A percentile compares a stretch with the other conserved stretches of the same genome.
phyloP scores from a whole-genome alignment of 106 monocot species.

The Allium fistulosum region DNA sequence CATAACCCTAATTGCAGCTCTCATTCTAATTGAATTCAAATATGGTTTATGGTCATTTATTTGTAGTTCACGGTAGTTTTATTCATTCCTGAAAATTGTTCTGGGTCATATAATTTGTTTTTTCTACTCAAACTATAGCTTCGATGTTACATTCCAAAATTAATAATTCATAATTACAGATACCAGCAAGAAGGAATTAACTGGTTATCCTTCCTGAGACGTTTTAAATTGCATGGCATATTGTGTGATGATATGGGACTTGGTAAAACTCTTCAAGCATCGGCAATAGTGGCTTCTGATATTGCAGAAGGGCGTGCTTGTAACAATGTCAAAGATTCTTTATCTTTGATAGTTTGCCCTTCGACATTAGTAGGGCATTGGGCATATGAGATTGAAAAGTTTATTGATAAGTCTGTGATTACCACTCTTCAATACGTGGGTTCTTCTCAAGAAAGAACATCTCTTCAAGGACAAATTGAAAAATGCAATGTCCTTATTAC shows the following conservation, averaged over 20 bases:
- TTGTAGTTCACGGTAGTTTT: not conserved
- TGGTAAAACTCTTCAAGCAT: slow-evolving; percentile 98
- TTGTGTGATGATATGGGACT: slow-evolving; percentile 99
- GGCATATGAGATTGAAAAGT: slow-evolving; percentile 98
- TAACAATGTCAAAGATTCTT: slow-evolving; percentile 26
- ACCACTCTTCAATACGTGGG: slow-evolving; percentile 77
- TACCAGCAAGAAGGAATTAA: slow-evolving; percentile 99
- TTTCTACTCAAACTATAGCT: not conserved
- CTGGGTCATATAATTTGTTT: not conserved
- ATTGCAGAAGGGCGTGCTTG: slow-evolving; percentile 50
- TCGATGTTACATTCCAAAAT: no score
- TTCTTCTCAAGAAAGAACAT: slow-evolving; percentile 61
- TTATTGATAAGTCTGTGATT: slow-evolving; percentile 71
- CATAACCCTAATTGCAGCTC: not conserved
- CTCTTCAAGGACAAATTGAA: slow-evolving; percentile 53
- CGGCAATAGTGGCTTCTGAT: slow-evolving; percentile 90
- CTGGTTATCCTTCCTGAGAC: slow-evolving; percentile 91
- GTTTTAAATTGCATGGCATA: slow-evolving; percentile 98
- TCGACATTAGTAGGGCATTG: slow-evolving; percentile 94
- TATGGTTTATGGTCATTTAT: no score
- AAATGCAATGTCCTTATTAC: slow-evolving; percentile 84
- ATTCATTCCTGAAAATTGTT: not conserved
- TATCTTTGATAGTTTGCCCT: slow-evolving; percentile 83
- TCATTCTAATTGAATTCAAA: no score
- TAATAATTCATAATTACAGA: slow-evolving; percentile 25